Evolutionary conservation across 2,329 filamentous ascomycete genomes (phyloP), one percentile per base, ranked within the genome.

Genomic region (Microcera coccophila): DNA sequence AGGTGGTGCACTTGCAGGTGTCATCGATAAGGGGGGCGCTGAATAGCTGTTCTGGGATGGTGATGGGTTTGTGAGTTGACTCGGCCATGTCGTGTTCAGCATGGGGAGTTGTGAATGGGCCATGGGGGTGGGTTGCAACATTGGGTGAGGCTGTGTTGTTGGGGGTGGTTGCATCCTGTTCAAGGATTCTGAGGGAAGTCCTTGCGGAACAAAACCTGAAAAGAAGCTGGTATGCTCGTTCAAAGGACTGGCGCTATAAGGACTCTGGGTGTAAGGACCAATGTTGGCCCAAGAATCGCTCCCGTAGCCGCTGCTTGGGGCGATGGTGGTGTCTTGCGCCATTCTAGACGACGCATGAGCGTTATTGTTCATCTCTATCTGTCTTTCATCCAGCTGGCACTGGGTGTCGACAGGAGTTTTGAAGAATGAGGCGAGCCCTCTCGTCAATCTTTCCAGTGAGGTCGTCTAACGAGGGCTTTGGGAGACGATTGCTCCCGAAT

Each of bases 11-110:
- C 76, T 71, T 16, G 74, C 69, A 5, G 78, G 72, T n/a, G 82
- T 76, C 44, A 86, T 74, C 29, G 79, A 68, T 39, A 80, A 63
- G 12, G 77, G 74, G 32, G 79, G 72, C 31, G 82, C 74, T 34
- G 80, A 74, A 58, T 81, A 88, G 52, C 66, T 79, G 12, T 55
- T 58, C n/a, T n/a, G n/a, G 12, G 59, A 53, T 5, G 63, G 63
- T 33, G 78, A 73, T 34, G 86, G 84, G 51, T 84, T 85, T 35
- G 84, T 86, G 62, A 91, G 71, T 77, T 90, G 85, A 63, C 87
- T 91, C 7, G 88, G 88, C 88, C 88, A 94, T 49, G 76, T 74
- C 38, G 75, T 85, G 55, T 87, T 82, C 51, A 90, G 70, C 60
- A 87, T 84, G 17, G 86, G 80, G 16, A 87, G 68, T 47, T 78